Evolutionary conservation across 2,329 filamentous ascomycete genomes (phyloP).

Genomic region (Capronia epimyces): DNA sequence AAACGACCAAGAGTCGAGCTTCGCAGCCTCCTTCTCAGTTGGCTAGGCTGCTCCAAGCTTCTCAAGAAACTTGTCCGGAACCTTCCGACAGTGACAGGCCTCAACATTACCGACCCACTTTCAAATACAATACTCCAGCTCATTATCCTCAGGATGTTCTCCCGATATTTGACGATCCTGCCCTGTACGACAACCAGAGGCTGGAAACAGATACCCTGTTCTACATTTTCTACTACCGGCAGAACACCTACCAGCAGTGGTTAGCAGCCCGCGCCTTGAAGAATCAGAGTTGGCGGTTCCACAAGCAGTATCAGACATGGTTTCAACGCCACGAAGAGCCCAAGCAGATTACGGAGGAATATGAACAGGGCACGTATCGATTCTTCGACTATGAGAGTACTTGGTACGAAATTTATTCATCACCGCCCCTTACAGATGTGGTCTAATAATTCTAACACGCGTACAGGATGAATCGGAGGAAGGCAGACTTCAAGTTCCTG

Average conservation of each 20-base stretch:
- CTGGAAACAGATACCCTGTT: constrained; percentile 96
- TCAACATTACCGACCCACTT: constrained; percentile 75
- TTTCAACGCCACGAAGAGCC: constrained; percentile 98
- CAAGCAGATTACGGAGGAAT: constrained; percentile 97
- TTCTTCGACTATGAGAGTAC: constrained; percentile 99
- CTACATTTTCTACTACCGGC: constrained; percentile 98
- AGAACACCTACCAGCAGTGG: constrained; percentile 92
- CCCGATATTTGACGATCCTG: constrained; percentile 82
- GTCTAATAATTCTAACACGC: constrained; percentile 17
- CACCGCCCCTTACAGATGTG: constrained; percentile 17
- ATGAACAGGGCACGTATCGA: constrained; percentile 95
- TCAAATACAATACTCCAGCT: constrained; percentile 68
- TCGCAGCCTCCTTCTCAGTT: constrained; percentile 59
- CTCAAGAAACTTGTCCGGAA: constrained; percentile 68
- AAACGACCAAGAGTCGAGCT: constrained; percentile 69
- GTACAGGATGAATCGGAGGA: constrained; percentile 91
- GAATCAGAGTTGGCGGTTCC: constrained; percentile 96
- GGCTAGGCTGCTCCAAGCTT: constrained; percentile 68
- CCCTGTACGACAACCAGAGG: constrained; percentile 66
- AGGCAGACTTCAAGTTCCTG: constrained; percentile 96
- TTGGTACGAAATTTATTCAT: constrained; percentile 59
- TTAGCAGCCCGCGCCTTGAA: constrained; percentile 95
- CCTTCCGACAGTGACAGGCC: constrained; percentile 74
- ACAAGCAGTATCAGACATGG: constrained; percentile 99
- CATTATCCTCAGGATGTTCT: constrained; percentile 93